Percentiles rank a stretch among this genome's conserved stretches.
Evolutionary conservation across 2,329 filamentous ascomycete genomes (phyloP).

Genomic region (Raffaelea deltoideospora): DNA sequence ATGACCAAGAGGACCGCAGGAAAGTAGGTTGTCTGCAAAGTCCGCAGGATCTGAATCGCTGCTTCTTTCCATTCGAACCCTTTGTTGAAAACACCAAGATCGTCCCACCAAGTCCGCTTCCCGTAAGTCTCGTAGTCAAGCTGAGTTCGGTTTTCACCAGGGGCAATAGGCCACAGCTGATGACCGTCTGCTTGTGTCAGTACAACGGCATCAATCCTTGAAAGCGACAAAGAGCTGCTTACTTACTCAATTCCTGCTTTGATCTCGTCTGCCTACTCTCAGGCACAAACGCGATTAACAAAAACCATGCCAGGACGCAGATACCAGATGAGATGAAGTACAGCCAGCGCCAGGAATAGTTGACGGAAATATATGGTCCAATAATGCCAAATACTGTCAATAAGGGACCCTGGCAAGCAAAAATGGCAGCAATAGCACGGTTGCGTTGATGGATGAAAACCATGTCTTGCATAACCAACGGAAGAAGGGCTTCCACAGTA

Average conservation of each 20-base stretch:
- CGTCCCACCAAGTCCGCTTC: constrained; percentile 13
- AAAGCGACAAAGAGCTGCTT: too few species aligned
- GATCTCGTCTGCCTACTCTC: constrained; percentile 16
- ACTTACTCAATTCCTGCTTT: constrained; percentile 9
- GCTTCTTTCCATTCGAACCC: constrained; percentile 16
- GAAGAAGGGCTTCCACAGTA: constrained; percentile 21
- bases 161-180: constrained; percentile 7
- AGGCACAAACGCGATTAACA: constrained; percentile 17
- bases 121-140: constrained; percentile 9
- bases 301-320: constrained; percentile 18
- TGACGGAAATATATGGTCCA: constrained; percentile 17
- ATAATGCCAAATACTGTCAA: constrained; percentile 13
- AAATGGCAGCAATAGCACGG: constrained; percentile 5
- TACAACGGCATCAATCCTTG: neutral
- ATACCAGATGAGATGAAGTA: constrained; percentile 20
- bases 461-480: constrained; percentile 23
- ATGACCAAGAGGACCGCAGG: constrained; percentile 18
- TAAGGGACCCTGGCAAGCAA: constrained; percentile 7
- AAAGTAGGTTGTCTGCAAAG: constrained; percentile 17
- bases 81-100: constrained; percentile 18
- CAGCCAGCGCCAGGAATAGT: constrained; percentile 20
- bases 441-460: constrained; percentile 22
- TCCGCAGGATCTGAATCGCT: constrained; percentile 13
- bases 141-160: constrained; percentile 12
- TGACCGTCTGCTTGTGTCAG: constrained; percentile 1